Percentiles rank a stretch among this genome's conserved stretches.
These are phyloP conservation scores for Beauveria australis DNA, from an alignment of 2,329 filamentous ascomycete genomes.

Conservation along the genomic window DNA sequence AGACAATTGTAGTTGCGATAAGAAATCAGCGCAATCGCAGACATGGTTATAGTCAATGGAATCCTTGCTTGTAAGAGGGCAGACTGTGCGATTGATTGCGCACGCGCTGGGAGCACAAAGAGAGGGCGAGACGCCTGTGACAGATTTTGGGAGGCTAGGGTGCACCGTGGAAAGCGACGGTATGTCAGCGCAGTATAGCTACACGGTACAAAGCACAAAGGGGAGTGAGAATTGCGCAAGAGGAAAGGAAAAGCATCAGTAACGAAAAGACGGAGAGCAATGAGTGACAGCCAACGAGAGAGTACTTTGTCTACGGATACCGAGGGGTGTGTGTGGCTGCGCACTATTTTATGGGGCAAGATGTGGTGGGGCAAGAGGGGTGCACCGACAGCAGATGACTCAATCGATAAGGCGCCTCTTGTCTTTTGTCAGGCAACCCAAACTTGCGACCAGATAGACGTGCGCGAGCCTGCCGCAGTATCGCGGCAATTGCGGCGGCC, in stretches of 20 bases:
- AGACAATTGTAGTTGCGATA: no score
- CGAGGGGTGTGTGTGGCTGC: no score
- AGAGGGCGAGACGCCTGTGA: neutral
- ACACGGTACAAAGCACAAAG: neutral
- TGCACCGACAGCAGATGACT: conserved; percentile 1
- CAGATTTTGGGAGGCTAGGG: no score
- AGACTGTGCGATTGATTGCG: neutral
- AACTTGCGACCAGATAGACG: neutral
- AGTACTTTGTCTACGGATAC: no score
- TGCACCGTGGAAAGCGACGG: neutral
- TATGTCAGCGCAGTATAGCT: neutral
- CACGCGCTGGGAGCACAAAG: neutral
- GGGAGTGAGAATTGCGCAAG: no score
- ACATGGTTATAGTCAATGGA: no score
- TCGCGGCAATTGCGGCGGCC: neutral
- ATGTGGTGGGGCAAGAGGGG: neutral
- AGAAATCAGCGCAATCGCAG: no score
- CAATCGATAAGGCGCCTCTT: conserved; percentile 6
- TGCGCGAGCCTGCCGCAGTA: neutral
- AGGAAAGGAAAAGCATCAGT: no score
- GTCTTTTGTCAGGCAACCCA: neutral
- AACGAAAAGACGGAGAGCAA: no score
- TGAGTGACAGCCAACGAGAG: no score
- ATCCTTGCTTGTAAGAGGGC: no score
- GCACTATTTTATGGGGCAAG: neutral